These are phyloP conservation scores for Penicillium sp. DNA, from an alignment of 2,329 filamentous ascomycete species.

Conservation along the genomic window DNA sequence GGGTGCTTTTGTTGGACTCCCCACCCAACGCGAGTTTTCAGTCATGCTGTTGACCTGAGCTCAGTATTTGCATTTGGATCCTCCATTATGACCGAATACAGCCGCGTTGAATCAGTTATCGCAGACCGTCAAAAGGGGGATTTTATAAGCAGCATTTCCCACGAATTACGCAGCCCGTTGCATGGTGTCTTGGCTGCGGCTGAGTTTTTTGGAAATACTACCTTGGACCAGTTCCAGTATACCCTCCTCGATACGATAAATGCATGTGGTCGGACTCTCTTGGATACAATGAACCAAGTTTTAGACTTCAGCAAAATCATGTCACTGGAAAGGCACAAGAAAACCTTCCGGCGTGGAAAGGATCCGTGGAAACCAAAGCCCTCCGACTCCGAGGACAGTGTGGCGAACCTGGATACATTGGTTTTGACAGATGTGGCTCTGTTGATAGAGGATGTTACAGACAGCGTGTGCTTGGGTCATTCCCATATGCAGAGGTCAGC, in stretches of 20 bases:
- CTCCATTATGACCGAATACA: slow-evolving; percentile 37
- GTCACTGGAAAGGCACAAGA: slow-evolving; percentile 12
- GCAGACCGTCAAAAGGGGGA: slow-evolving; percentile 49
- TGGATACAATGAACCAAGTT: slow-evolving; percentile 44
- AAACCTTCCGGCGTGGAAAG: slow-evolving; percentile 1
- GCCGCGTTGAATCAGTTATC: slow-evolving; percentile 32
- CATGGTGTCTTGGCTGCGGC: slow-evolving; percentile 47
- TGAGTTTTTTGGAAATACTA: slow-evolving; percentile 48
- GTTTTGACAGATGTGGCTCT: slow-evolving; percentile 22
- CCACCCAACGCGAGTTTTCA: slow-evolving; percentile 24
- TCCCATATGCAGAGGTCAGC: slow-evolving; percentile 5
- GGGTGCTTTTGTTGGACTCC: slow-evolving; percentile 25
- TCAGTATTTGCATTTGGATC: slow-evolving; percentile 36
- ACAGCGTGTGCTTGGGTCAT: slow-evolving; percentile 24
- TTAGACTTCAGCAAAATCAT: slow-evolving; percentile 35
- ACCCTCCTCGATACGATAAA: slow-evolving; percentile 47
- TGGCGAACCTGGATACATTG: slow-evolving; percentile 1
- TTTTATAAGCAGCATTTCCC: slow-evolving; percentile 52
- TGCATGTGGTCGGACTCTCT: slow-evolving; percentile 50
- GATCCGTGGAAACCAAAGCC: slow-evolving; percentile 4
- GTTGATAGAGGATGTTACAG: slow-evolving; percentile 26
- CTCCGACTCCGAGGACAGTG: background rate
- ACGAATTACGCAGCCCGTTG: slow-evolving; percentile 49
- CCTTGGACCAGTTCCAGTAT: slow-evolving; percentile 36
- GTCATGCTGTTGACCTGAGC: slow-evolving; percentile 27